Evolutionary conservation across 805 yeast genomes (phyloP), one percentile per base, ranked within the genome.

Genomic region (Ogataea saltuana): DNA sequence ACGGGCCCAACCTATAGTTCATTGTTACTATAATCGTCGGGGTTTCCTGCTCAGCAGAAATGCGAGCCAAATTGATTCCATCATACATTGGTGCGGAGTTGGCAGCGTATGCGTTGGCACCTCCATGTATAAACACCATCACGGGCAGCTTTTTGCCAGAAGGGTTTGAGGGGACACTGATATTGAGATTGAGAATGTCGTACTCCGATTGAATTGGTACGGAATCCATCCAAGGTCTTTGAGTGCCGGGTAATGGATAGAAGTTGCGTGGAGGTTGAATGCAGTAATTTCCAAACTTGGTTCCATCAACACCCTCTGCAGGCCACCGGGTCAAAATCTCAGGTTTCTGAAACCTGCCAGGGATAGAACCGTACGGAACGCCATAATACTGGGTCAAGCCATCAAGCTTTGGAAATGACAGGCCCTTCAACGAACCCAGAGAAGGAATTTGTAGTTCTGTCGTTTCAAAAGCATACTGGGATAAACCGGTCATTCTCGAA

Each of bases 41-140:
- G 4, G 28, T 23, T n/a, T 33, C 41, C 11, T 21, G 30, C 19
- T 34, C 39, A 25, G 27, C 19, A 9, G 48, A 40, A 21, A 26
- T 32, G 17, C 28, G 36, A 13, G 46, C 40, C n/a, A 42, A 18
- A 26, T 39, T 41, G 31, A 28, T 22, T 6, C 46, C 51, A 15
- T 44, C 48, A 19, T 35, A 44, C 37, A 30, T 36, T 3, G 37
- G 39, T 7, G 43, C 41, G 4, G 38, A 29, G 23, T 39, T 34
- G 4, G 39, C 43, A 4, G 45, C 46, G 39, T 44, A 44, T 3
- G 42, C 33, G 33, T 46, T 44, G 33, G 45, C 50, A n/a, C 56
- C 56, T 20, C 56, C 56, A 29, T 50, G 49, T 11, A 53, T 44
- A 19, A 36, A 50, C 11, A 53, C 42, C 44, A 48, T 40, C n/a